phyloP scores from a whole-genome alignment of 768 basidiomycete genomes.

The Suillus alpinus region DNA sequence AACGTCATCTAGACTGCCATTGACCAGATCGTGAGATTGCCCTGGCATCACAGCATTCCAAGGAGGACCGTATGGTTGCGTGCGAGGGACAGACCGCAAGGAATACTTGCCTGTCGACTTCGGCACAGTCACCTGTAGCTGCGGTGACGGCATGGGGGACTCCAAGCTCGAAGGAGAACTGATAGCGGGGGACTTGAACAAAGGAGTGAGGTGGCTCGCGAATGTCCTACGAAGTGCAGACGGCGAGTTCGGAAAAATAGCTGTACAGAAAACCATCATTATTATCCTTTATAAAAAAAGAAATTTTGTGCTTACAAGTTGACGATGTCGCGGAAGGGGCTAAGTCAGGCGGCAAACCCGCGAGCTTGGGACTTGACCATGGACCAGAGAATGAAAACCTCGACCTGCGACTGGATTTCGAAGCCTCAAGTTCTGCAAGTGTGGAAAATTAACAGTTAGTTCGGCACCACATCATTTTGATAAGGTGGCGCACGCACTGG shows the following conservation, averaged over 20 bases:
- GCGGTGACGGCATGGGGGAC: not conserved
- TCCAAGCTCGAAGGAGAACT: constrained; percentile 12
- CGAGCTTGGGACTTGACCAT: constrained; percentile 2
- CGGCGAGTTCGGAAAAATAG: not conserved
- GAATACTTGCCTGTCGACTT: constrained; percentile 15
- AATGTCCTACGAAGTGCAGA: constrained; percentile 11
- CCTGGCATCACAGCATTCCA: constrained; percentile 32
- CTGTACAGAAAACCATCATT: not conserved
- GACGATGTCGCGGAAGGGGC: not conserved
- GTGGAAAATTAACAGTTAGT: too few species aligned
- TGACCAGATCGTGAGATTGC: not conserved
- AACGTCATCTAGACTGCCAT: not conserved
- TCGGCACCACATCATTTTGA: not conserved
- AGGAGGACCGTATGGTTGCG: constrained; percentile 37
- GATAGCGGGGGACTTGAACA: constrained; percentile 16
- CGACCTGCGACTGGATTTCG: constrained; percentile 1
- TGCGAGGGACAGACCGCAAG: constrained; percentile 28
- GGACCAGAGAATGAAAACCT: not conserved
- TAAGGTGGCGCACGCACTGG: not conserved
- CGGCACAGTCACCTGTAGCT: constrained; percentile 10
- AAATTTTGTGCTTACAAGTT: not conserved
- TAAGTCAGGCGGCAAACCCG: not conserved
- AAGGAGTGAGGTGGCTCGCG: constrained; percentile 19
- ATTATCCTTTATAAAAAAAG: not conserved
- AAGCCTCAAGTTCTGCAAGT: not conserved